Evolutionary conservation across 177 flowering plant genomes (phyloP), one percentile per base, ranked within the genome.

Genomic region (Tripterygium wilfordii): DNA sequence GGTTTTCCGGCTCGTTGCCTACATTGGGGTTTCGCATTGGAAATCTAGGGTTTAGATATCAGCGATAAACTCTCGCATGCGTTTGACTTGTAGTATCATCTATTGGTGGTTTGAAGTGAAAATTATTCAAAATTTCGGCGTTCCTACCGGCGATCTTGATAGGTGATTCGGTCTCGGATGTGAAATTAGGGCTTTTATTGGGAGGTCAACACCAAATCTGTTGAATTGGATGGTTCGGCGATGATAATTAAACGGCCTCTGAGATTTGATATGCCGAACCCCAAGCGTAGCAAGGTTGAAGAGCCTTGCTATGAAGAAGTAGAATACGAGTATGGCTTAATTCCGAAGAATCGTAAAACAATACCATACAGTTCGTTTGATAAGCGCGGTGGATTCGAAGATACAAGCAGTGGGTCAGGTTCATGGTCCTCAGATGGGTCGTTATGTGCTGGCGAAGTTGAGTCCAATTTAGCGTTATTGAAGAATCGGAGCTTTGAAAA

Each of bases 261-360:
- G n/a, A n/a, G n/a, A n/a, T n/a, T n/a, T n/a, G n/a, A n/a, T n/a
- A n/a, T n/a, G n/a, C n/a, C 68, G 68, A 64, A 50, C 53, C 49
- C 71, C 39, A 72, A 68, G 50, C 60, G 76, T 22, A 58, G 78
- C 53, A 72, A 60, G 60, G 49, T 54, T 0, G 72, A 54, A 16
- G 54, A 61, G n/a, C 26, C 16, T n/a, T 16, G 27, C 31, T 38
- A 32, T 2, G 43, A 49, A 8, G 36, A 57, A 14, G 40, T 60
- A 9, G n/a, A n/a, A n/a, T 57, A 46, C 3, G 67, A 35, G 10
- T 44, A 32, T 49, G n/a, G 42, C 10, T 42, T 22, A 45, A 56
- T 51, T 54, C 36, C 37, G 49, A 79, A 75, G 72, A 65, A 43
- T 28, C 57, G 49, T 31, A 68, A 59, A 48, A 21, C 36, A 22